These are phyloP conservation scores for Suillus occidentalis DNA, from an alignment of 768 basidiomycete genomes.

Conservation along the genomic window DNA sequence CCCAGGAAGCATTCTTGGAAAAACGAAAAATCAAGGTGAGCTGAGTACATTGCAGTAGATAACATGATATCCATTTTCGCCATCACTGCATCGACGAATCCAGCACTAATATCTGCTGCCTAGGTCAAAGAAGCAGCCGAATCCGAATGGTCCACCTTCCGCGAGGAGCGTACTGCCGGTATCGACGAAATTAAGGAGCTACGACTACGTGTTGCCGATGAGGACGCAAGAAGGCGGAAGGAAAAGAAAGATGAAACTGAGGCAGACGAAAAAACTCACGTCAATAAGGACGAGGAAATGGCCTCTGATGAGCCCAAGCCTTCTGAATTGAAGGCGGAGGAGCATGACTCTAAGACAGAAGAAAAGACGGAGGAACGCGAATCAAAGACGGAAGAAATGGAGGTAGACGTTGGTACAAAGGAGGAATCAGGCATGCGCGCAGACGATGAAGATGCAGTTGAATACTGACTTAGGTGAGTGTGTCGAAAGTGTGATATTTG, in stretches of 20 bases:
- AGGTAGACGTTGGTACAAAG: constrained; percentile 26
- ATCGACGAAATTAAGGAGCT: constrained; percentile 63
- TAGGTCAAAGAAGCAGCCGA: constrained; percentile 64
- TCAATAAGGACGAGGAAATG: constrained; percentile 35
- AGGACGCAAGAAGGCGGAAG: constrained; percentile 50
- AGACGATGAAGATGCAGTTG: constrained; percentile 80
- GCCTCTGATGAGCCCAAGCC: constrained; percentile 27
- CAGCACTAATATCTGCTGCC: not conserved
- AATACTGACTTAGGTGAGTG: constrained; percentile 48
- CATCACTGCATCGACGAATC: not conserved
- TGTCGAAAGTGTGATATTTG: not conserved
- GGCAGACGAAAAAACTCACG: constrained; percentile 18
- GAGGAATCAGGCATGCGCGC: constrained; percentile 49
- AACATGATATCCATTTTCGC: not conserved
- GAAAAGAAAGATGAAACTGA: constrained; percentile 35
- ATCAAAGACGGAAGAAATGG: constrained; percentile 30
- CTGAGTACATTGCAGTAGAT: not conserved
- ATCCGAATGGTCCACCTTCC: constrained; percentile 69
- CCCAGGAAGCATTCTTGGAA: constrained; percentile 67
- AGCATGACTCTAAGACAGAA: constrained; percentile 16
- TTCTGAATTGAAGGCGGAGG: constrained; percentile 6
- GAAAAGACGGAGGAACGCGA: constrained; percentile 38
- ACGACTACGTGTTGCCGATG: constrained; percentile 64
- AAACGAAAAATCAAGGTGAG: constrained; percentile 63
- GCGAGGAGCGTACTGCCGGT: constrained; percentile 54